These are phyloP conservation scores for Ganoderma sinense DNA, from an alignment of 1,284 basidiomycete genomes.

Conservation along the genomic window DNA sequence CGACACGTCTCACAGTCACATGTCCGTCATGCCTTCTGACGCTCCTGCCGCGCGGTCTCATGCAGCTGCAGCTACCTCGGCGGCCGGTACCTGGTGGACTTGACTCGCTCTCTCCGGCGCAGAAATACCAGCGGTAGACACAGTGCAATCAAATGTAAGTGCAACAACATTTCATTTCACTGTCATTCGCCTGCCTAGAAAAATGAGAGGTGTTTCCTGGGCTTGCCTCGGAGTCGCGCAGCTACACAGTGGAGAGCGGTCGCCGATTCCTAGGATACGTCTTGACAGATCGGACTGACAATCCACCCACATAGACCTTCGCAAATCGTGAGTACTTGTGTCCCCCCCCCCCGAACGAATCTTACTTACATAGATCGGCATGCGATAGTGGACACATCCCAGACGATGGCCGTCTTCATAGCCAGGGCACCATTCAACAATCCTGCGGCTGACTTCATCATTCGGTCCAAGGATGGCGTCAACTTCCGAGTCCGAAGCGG, in stretches of 20 bases:
- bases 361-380: neutral
- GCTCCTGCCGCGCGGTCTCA: too few species aligned
- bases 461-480: conserved; percentile 46
- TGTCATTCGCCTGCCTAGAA: neutral
- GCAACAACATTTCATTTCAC: neutral
- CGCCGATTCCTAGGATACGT: neutral
- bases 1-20: conserved; percentile 7
- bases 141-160: neutral
- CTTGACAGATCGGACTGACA: neutral
- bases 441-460: conserved; percentile 26
- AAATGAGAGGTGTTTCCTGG: neutral
- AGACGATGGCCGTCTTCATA: neutral
- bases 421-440: conserved; percentile 19
- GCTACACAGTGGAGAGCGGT: neutral
- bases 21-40: neutral
- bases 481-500: conserved; percentile 44
- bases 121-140: neutral
- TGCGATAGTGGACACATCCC: neutral
- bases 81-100: too few species aligned
- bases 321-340: neutral
- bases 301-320: neutral
- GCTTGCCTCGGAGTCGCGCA: neutral
- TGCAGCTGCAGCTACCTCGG: neutral
- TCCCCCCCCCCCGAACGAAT: neutral
- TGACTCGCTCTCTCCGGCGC: too few species aligned